Conservation (phyloP, 768 basidiomycete genomes). For the Trametes gibbosa region DNA sequence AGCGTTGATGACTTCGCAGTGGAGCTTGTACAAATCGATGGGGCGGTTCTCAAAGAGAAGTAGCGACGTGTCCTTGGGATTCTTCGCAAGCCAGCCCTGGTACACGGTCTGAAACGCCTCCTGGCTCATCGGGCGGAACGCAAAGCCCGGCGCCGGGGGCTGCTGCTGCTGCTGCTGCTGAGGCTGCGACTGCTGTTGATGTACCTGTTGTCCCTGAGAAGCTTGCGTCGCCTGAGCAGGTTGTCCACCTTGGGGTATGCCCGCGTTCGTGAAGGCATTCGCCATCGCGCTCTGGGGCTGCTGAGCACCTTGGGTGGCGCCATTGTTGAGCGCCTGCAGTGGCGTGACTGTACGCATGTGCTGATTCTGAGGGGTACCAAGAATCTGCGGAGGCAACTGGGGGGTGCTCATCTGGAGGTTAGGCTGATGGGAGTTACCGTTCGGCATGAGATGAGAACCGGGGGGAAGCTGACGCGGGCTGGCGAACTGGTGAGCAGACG, state of each 20-base stretch:
- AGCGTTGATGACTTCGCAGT: constrained; percentile 56
- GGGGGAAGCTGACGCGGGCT: constrained; percentile 4
- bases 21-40: constrained; percentile 61
- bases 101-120: constrained; percentile 48
- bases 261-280: background rate
- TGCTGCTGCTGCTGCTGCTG: constrained; percentile 37
- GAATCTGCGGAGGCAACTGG: constrained; percentile 12
- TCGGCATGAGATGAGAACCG: constrained; percentile 2
- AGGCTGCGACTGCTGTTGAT: background rate
- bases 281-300: constrained; percentile 5
- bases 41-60: constrained; percentile 49
- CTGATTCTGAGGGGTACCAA: constrained; percentile 7
- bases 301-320: background rate
- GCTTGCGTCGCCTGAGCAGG: background rate
- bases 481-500: constrained; percentile 11
- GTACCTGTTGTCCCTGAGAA: too few relatives aligned
- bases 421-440: constrained; percentile 8
- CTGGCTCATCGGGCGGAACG: constrained; percentile 46
- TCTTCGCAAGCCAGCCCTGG: constrained; percentile 43
- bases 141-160: constrained; percentile 24
- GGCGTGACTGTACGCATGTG: constrained; percentile 7
- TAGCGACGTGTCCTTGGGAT: constrained; percentile 38
- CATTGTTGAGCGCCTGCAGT: constrained; percentile 8
- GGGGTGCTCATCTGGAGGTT: constrained; percentile 13
- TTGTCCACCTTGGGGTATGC: background rate